These are phyloP conservation scores for Yarrowia divulgata DNA, from an alignment of 805 yeast species.

Conservation along the genomic window DNA sequence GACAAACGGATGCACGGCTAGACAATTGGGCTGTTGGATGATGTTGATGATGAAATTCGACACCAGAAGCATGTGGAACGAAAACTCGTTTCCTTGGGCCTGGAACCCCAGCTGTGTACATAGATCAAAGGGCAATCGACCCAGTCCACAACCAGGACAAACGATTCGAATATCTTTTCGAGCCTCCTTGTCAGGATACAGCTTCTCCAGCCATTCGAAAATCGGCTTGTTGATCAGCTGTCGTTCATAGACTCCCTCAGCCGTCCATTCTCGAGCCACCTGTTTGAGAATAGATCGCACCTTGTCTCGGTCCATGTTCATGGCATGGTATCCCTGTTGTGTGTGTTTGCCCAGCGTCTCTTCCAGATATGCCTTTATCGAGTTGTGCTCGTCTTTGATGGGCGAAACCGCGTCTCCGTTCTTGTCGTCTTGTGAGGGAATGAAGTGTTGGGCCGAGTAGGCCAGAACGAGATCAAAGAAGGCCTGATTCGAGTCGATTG, in stretches of 20 bases:
- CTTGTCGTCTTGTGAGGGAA: background rate
- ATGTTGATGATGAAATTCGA: slow-evolving; percentile 47
- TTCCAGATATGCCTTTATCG: slow-evolving; percentile 22
- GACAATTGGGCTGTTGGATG: slow-evolving; percentile 39
- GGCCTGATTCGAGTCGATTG: slow-evolving; percentile 24
- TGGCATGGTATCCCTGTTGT: slow-evolving; percentile 45
- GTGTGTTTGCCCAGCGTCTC: slow-evolving; percentile 4
- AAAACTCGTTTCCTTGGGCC: slow-evolving; percentile 81
- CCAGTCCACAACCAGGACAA: slow-evolving; percentile 92
- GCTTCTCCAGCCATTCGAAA: slow-evolving; percentile 52
- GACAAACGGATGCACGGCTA: slow-evolving; percentile 53
- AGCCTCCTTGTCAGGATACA: slow-evolving; percentile 46
- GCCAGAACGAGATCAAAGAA: slow-evolving; percentile 26
- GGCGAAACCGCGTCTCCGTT: slow-evolving; percentile 12
- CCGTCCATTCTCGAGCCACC: slow-evolving; percentile 80
- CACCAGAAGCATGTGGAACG: slow-evolving; percentile 78
- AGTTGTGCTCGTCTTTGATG: slow-evolving; percentile 1
- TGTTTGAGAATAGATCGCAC: slow-evolving; percentile 68
- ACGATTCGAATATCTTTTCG: slow-evolving; percentile 55
- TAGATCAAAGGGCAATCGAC: slow-evolving; percentile 78
- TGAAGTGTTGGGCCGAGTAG: slow-evolving; percentile 19
- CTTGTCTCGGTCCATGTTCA: slow-evolving; percentile 60
- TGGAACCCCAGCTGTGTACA: slow-evolving; percentile 51
- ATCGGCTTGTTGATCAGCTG: slow-evolving; percentile 64
- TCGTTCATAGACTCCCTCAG: slow-evolving; percentile 61